Conservation (phyloP, 176 grass and related monocot genomes). For the Avena sativa region DNA sequence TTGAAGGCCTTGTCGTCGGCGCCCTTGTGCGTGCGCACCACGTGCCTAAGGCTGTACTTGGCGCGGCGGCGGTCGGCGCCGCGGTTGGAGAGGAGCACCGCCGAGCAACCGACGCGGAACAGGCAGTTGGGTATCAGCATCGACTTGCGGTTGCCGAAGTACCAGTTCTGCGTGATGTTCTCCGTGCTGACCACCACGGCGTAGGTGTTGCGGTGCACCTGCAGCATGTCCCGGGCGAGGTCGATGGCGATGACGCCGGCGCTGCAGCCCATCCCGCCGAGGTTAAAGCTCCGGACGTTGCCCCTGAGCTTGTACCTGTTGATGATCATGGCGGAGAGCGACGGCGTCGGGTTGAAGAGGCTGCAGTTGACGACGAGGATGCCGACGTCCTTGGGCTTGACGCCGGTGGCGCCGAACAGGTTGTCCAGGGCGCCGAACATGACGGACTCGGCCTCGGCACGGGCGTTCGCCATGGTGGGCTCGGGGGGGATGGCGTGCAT, state of each 20-base stretch:
- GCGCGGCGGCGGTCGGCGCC: conserved; percentile 59
- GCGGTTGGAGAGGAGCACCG: conserved; percentile 82
- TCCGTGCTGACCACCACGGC: conserved; percentile 90
- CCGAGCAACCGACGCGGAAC: conserved; percentile 77
- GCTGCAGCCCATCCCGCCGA: conserved; percentile 94
- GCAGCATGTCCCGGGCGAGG: conserved; percentile 79
- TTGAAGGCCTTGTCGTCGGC: conserved; percentile 82
- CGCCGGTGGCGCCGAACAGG: conserved; percentile 64
- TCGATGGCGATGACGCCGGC: conserved; percentile 82
- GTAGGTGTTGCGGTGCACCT: conserved; percentile 73
- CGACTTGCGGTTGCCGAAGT: conserved; percentile 86
- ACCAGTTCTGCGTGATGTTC: conserved; percentile 98
- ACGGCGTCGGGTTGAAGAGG: conserved; percentile 88
- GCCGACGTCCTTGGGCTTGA: conserved; percentile 82
- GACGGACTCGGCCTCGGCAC: conserved; percentile 77
- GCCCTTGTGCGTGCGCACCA: conserved; percentile 85
- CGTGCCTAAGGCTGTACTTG: conserved; percentile 76
- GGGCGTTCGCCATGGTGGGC: conserved; percentile 81
- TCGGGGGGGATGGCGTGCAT: conserved; percentile 68
- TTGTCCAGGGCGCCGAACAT: conserved; percentile 81
- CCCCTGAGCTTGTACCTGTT: conserved; percentile 89
- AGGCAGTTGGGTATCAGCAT: conserved; percentile 92
- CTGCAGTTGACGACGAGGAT: conserved; percentile 93
- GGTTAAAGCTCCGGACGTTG: conserved; percentile 84
- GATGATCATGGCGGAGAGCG: conserved; percentile 91